Conservation (phyloP, 768 basidiomycete species). For the Ramaria sp. region DNA sequence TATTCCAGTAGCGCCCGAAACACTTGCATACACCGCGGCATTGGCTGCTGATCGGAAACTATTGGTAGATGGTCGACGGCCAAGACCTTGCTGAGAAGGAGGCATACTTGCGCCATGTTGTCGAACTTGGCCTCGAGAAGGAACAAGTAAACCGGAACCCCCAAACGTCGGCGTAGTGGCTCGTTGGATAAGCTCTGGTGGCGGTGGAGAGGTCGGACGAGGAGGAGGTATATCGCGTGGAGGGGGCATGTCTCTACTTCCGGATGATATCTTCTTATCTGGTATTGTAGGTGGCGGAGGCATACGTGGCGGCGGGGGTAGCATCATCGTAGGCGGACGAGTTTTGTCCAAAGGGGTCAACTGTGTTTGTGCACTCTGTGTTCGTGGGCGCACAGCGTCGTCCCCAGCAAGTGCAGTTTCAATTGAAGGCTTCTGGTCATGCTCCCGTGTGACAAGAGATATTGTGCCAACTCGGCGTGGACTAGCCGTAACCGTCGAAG, state of each 20-base stretch:
- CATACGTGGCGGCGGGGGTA: constrained; percentile 73
- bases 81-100: constrained; percentile 46
- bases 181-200: constrained; percentile 82
- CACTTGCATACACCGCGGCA: constrained; percentile 41
- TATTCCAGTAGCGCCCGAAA: constrained; percentile 31
- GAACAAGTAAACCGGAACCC: constrained; percentile 41
- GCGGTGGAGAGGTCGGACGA: constrained; percentile 87
- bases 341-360: constrained; percentile 55
- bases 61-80: constrained; percentile 65
- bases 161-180: constrained; percentile 82
- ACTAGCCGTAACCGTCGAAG: constrained; percentile 31
- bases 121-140: constrained; percentile 36
- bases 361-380: constrained; percentile 34
- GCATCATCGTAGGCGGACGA: constrained; percentile 73
- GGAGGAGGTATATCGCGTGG: constrained; percentile 59
- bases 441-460: constrained; percentile 16
- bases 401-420: constrained; percentile 54
- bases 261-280: constrained; percentile 43
- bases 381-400: constrained; percentile 17
- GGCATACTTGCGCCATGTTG: constrained; percentile 71
- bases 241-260: constrained; percentile 21
- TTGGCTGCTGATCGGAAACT: constrained; percentile 73
- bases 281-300: constrained; percentile 70
- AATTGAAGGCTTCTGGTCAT: constrained; percentile 61
- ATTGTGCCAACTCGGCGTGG: constrained; percentile 27